A percentile compares a stretch with the other conserved stretches of the same genome.
phyloP scores from a whole-genome alignment of 129 eudicot species.

The Flaveria bidentis region DNA sequence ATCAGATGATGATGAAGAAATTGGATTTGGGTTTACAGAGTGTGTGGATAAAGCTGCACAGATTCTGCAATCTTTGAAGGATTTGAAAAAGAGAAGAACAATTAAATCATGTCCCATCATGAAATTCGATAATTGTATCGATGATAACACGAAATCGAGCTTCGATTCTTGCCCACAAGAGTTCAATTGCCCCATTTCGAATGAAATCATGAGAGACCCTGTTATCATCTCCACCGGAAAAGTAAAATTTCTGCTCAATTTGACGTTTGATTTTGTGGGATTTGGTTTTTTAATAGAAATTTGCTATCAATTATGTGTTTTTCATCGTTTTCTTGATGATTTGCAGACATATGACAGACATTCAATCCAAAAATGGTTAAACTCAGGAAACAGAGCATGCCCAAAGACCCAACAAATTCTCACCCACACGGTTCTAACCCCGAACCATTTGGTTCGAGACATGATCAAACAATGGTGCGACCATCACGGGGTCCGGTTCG shows the following conservation, averaged over 20 bases:
- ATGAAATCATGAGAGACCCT: slow-evolving; percentile 87
- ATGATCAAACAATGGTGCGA: slow-evolving; percentile 81
- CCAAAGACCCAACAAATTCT: slow-evolving; percentile 80
- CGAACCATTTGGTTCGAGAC: slow-evolving; percentile 70
- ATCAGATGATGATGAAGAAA: slow-evolving; percentile 32
- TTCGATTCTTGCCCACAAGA: slow-evolving; percentile 47
- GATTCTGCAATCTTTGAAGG: slow-evolving; percentile 47
- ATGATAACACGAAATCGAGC: slow-evolving; percentile 3
- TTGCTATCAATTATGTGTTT: background rate
- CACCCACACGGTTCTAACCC: slow-evolving; percentile 65
- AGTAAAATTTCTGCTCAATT: slow-evolving; percentile 39
- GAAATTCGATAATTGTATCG: too few relatives aligned
- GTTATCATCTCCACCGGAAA: slow-evolving; percentile 78
- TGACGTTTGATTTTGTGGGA: background rate
- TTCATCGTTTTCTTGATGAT: slow-evolving; percentile 3
- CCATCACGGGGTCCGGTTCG: slow-evolving; percentile 49
- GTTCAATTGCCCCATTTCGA: slow-evolving; percentile 78
- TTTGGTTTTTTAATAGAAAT: background rate
- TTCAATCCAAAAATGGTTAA: slow-evolving; percentile 81
- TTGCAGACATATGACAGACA: slow-evolving; percentile 85
- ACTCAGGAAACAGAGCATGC: slow-evolving; percentile 73
- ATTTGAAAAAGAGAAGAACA: slow-evolving; percentile 41
- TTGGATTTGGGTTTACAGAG: slow-evolving; percentile 37
- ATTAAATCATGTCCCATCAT: too few relatives aligned
- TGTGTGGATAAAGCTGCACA: slow-evolving; percentile 62